Conservation (phyloP, 257 asterid species). For the Haberlea rhodopensis region DNA sequence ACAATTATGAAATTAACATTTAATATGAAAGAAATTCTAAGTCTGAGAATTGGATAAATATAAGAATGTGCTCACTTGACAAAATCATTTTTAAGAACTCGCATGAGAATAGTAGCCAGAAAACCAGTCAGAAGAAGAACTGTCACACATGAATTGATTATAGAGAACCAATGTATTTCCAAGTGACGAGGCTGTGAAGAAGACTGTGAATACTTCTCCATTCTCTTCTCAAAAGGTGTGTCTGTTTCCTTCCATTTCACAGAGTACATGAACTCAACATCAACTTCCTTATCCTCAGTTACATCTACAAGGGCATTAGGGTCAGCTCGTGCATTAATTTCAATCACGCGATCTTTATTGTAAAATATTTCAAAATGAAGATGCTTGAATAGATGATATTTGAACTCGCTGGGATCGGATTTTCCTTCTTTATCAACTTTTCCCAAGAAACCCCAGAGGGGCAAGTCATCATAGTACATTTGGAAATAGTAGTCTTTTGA, state of each 20-base stretch:
- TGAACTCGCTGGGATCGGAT: slow-evolving; percentile 48
- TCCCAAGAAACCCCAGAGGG: slow-evolving; percentile 65
- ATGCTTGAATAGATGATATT: slow-evolving; percentile 41
- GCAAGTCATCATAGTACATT: slow-evolving; percentile 65
- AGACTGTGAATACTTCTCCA: slow-evolving; percentile 55
- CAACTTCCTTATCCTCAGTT: slow-evolving; percentile 48
- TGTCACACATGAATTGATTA: slow-evolving; percentile 61
- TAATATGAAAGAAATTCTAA: slow-evolving; percentile 18
- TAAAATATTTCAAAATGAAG: slow-evolving; percentile 41
- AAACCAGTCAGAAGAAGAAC: slow-evolving; percentile 61
- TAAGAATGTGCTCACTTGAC: slow-evolving; percentile 38
- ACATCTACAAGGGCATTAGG: slow-evolving; percentile 50
- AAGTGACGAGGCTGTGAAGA: slow-evolving; percentile 56
- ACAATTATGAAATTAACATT: not conserved
- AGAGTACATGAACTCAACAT: slow-evolving; percentile 48
- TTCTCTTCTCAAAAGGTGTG: slow-evolving; percentile 53
- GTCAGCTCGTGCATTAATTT: slow-evolving; percentile 45
- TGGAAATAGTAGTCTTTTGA: slow-evolving; percentile 58
- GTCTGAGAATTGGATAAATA: not conserved
- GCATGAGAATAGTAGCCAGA: slow-evolving; percentile 59
- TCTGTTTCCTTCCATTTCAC: slow-evolving; percentile 56
- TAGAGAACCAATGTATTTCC: slow-evolving; percentile 65
- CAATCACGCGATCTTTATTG: slow-evolving; percentile 41
- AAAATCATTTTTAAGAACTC: slow-evolving; percentile 54
- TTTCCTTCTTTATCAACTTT: slow-evolving; percentile 51